These are phyloP conservation scores for Oryza rufipogon DNA, from an alignment of 176 grass and related monocot species.

Conservation along the genomic window DNA sequence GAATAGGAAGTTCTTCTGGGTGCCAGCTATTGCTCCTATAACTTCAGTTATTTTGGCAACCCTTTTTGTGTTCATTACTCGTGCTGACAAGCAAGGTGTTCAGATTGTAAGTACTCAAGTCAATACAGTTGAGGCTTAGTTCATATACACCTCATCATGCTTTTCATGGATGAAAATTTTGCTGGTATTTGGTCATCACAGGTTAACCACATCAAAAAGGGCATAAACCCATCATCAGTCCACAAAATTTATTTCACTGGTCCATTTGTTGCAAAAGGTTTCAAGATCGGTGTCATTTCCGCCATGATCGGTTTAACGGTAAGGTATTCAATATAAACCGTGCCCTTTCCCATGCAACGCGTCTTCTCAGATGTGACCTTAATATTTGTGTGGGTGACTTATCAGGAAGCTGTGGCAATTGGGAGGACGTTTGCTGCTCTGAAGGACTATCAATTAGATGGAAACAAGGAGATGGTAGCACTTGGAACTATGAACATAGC, in stretches of 20 bases:
- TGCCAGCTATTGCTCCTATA: constrained; percentile 87
- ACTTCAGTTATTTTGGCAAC: constrained; percentile 83
- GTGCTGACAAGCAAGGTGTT: constrained; percentile 85
- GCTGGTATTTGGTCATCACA: constrained; percentile 38
- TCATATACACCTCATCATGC: not conserved
- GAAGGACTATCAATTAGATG: constrained; percentile 91
- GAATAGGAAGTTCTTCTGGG: constrained; percentile 83
- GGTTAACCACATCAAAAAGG: constrained; percentile 78
- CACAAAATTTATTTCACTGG: constrained; percentile 80
- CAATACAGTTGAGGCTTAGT: not conserved
- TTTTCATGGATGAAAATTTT: constrained; percentile 21
- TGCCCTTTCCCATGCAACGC: not conserved
- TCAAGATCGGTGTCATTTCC: constrained; percentile 74
- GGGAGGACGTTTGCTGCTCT: constrained; percentile 97
- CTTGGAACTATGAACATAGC: constrained; percentile 92
- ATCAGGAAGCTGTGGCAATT: constrained; percentile 91
- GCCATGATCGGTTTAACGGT: constrained; percentile 89
- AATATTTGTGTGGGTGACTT: constrained; percentile 17
- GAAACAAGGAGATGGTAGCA: constrained; percentile 99
- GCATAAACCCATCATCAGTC: constrained; percentile 85
- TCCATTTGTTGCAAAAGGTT: constrained; percentile 76
- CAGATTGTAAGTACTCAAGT: constrained; percentile 82
- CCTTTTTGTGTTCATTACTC: constrained; percentile 84
- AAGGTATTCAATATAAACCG: constrained; percentile 33
- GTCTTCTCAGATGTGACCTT: not conserved